Evolutionary conservation across 2,329 filamentous ascomycete species (phyloP), one percentile per base, ranked within the genome.

Genomic region (Botrytis squamosa): DNA sequence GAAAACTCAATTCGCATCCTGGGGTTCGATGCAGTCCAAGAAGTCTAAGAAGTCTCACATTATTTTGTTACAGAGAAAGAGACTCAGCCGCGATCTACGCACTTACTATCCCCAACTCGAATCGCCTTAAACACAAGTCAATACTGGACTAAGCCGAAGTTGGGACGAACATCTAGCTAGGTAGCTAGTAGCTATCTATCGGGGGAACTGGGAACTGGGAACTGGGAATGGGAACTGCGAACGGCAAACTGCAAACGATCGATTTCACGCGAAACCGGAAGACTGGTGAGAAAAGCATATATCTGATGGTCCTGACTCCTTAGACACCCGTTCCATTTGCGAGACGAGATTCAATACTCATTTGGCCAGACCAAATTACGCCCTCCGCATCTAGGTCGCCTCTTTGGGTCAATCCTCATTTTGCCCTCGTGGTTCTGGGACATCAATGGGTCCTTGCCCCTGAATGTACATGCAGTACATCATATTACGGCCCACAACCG

Each of bases 401-500:
- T 60, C 38, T 49, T 59, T 67, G 60, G 70, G 62, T 38, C 70
- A 67, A 67, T 40, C 33, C 49, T 52, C 38, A 40, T 55, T 40
- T 67, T 40, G 33, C 29, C 70, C 70, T 72, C 71, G 44, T 72
- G 71, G 64, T 60, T 60, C n/a, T 52, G 71, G 71, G 71, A 69
- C 64, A 72, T 68, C 71, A 52, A 72, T 52, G 71, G 71, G 63
- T 69, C 71, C 55, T 72, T 62, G 71, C 71, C 71, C 63, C 64
- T 70, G 68, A 70, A 62, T n/a, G 5, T 57, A 42, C 40, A 33
- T 67, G 29, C 33, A 40, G 29, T 44, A 49, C 29, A 64, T 36
- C n/a, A 33, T 38, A 64, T 64, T 62, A 20, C 42, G 29, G 29
- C 36, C 44, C 59, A 65, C 44, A 55, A 25, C 60, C 8, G 59